Conservation (phyloP, 1,284 basidiomycete genomes). For the Naganishia cerealis region DNA sequence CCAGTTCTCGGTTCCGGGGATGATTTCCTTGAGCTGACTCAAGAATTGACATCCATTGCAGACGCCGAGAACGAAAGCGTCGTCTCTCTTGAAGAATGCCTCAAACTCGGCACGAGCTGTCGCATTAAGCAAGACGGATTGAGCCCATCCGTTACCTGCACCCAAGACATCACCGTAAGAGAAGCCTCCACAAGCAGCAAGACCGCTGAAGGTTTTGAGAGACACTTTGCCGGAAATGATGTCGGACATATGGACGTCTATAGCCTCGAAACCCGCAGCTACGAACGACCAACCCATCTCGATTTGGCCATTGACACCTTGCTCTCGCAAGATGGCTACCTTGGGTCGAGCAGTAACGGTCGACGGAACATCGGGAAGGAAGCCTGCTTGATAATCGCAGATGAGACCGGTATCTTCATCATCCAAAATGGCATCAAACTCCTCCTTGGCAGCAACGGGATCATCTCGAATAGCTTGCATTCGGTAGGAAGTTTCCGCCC, state of each 20-base stretch:
- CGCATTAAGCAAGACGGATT: constrained; percentile 81
- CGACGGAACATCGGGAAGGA: constrained; percentile 56
- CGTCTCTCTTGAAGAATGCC: constrained; percentile 73
- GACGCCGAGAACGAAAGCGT: constrained; percentile 88
- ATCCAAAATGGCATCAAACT: constrained; percentile 75
- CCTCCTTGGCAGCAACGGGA: constrained; percentile 72
- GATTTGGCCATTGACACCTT: constrained; percentile 95
- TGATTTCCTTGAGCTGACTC: constrained; percentile 77
- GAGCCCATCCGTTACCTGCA: constrained; percentile 96
- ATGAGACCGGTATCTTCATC: constrained; percentile 68
- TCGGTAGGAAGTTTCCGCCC: constrained; percentile 90
- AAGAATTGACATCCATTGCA: constrained; percentile 99
- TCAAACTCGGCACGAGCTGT: constrained; percentile 72
- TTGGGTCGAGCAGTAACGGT: constrained; percentile 63
- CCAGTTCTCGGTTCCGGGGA: constrained; percentile 83
- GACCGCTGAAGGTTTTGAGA: constrained; percentile 73
- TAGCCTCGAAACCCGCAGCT: constrained; percentile 85
- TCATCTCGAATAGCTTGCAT: constrained; percentile 91
- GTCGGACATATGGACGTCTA: constrained; percentile 99
- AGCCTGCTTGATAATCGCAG: constrained; percentile 68
- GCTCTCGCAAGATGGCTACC: constrained; percentile 93
- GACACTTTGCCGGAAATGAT: constrained; percentile 71
- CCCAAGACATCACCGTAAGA: constrained; percentile 98
- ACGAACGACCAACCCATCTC: constrained; percentile 99
- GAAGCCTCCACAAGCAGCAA: constrained; percentile 96